Conservation (phyloP, 2,329 filamentous ascomycete genomes). For the Penicillium hordei region DNA sequence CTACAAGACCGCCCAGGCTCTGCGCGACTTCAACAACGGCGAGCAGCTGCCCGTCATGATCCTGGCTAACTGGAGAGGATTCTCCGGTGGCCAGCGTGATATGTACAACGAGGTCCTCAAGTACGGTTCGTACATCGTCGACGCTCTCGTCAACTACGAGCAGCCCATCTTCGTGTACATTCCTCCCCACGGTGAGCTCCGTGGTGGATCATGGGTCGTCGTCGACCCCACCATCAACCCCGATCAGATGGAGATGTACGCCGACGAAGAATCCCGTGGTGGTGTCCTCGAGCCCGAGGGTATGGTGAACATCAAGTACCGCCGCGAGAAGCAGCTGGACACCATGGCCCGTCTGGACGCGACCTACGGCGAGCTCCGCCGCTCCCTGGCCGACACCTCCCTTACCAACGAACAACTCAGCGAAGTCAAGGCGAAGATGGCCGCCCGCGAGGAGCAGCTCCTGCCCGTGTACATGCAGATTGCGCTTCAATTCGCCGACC, state of each 20-base stretch:
- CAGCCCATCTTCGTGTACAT: conserved; percentile 99
- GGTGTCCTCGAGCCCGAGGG: conserved; percentile 97
- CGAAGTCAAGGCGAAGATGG: conserved; percentile 80
- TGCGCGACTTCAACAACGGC: conserved; percentile 98
- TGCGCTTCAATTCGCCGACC: conserved; percentile 92
- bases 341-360: conserved; percentile 94
- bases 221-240: conserved; percentile 98
- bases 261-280: conserved; percentile 88
- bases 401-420: conserved; percentile 73
- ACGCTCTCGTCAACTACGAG: conserved; percentile 96
- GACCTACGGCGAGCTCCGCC: conserved; percentile 78
- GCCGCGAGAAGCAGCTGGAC: conserved; percentile 93
- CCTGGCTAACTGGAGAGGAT: conserved; percentile 99
- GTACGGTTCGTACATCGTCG: conserved; percentile 98
- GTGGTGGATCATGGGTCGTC: conserved; percentile 98
- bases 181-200: conserved; percentile 90
- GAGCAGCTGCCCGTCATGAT: conserved; percentile 99
- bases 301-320: conserved; percentile 98
- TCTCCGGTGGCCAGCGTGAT: conserved; percentile 98
- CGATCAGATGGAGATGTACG: conserved; percentile 98
- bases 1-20: conserved; percentile 98
- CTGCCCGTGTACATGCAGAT: conserved; percentile 94
- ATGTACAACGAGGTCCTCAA: conserved; percentile 99
- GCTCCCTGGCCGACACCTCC: conserved; percentile 66
- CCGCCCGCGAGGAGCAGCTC: conserved; percentile 79